phyloP scores from a whole-genome alignment of 371 early-diverging fungal genomes.

The Racocetra persica region DNA sequence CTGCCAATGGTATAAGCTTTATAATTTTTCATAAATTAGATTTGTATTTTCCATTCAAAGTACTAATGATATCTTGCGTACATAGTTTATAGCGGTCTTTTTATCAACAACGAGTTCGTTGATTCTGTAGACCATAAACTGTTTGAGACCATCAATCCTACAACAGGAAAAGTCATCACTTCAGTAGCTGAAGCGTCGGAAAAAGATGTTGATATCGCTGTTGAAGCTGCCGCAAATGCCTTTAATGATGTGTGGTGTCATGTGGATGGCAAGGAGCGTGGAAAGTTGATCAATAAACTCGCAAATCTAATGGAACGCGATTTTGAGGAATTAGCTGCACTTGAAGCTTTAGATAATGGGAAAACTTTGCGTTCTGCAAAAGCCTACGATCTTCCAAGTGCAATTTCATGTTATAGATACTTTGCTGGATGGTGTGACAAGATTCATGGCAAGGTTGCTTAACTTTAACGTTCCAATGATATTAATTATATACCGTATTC shows the following conservation, averaged over 20 bases:
- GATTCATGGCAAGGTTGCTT: constrained; percentile 60
- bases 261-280: constrained; percentile 50
- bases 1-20: background rate
- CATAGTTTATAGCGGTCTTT: constrained; percentile 59
- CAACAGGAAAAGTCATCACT: constrained; percentile 57
- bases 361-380: constrained; percentile 74
- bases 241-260: constrained; percentile 57
- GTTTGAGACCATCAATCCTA: constrained; percentile 60
- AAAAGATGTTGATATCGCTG: constrained; percentile 58
- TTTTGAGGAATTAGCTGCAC: constrained; percentile 69
- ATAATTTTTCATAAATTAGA: too few species aligned
- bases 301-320: constrained; percentile 80
- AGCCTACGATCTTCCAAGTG: constrained; percentile 68
- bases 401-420: constrained; percentile 76
- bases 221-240: constrained; percentile 56
- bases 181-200: constrained; percentile 51
- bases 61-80: background rate
- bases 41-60: too few species aligned
- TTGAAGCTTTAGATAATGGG: constrained; percentile 90
- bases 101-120: constrained; percentile 64
- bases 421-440: constrained; percentile 88
- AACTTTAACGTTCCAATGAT: too few species aligned
- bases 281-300: constrained; percentile 58
- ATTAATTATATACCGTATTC: too few species aligned
- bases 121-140: constrained; percentile 46